These are phyloP conservation scores for Amphicarpaea edgeworthii DNA, from an alignment of 306 rosid species.

Conservation along the genomic window DNA sequence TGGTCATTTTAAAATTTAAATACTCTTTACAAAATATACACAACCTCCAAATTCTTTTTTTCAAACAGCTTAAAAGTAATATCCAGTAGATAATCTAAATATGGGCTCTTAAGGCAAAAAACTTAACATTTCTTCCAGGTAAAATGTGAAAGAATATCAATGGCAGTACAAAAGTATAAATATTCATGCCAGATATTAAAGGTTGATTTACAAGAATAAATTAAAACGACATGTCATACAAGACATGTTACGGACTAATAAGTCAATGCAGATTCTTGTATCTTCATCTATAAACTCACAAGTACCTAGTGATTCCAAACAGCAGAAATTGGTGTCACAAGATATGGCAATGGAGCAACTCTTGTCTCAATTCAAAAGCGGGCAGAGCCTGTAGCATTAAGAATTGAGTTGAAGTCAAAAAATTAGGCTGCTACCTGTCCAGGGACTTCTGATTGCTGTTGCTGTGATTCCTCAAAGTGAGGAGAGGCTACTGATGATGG, in stretches of 20 bases:
- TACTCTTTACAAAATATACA: neutral
- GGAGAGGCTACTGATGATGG: slow-evolving; percentile 47
- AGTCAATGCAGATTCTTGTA: slow-evolving; percentile 42
- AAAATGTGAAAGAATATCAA: slow-evolving; percentile 11
- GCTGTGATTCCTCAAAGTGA: slow-evolving; percentile 51
- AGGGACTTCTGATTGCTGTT: slow-evolving; percentile 52
- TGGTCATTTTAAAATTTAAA: neutral
- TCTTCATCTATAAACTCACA: slow-evolving; percentile 40
- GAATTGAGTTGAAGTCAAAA: slow-evolving; percentile 39
- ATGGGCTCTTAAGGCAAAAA: neutral
- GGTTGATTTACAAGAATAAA: slow-evolving; percentile 50
- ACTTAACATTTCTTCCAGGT: slow-evolving; percentile 14
- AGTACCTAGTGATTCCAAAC: slow-evolving; percentile 20
- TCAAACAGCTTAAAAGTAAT: slow-evolving; percentile 3
- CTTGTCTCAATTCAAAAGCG: slow-evolving; percentile 32
- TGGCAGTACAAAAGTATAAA: slow-evolving; percentile 27
- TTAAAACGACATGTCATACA: slow-evolving; percentile 36
- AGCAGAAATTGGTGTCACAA: slow-evolving; percentile 20
- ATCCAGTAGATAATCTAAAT: slow-evolving; percentile 10
- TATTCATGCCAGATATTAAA: slow-evolving; percentile 31
- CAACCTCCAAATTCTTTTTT: slow-evolving; percentile 1
- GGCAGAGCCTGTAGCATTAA: slow-evolving; percentile 28
- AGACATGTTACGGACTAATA: slow-evolving; percentile 24
- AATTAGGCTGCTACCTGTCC: slow-evolving; percentile 57
- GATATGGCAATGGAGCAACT: slow-evolving; percentile 32